phyloP scores from a whole-genome alignment of 495 filamentous ascomycete genomes.

The Talaromyces thailandensis region DNA sequence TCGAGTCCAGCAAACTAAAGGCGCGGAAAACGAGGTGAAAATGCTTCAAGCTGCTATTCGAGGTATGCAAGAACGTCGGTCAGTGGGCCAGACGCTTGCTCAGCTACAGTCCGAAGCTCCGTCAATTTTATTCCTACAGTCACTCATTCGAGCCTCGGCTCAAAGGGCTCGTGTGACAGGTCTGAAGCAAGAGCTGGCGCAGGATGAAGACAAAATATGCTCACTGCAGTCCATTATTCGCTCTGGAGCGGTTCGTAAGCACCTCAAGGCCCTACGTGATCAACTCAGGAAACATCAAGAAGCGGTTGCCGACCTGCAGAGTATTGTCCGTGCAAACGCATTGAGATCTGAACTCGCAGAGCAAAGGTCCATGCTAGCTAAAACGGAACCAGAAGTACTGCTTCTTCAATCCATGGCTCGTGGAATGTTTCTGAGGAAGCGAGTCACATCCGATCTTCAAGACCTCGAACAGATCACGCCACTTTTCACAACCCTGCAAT shows the following conservation, averaged over 20 bases:
- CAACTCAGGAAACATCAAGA: slow-evolving; percentile 21
- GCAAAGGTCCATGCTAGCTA: slow-evolving; percentile 21
- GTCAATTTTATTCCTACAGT: slow-evolving; percentile 38
- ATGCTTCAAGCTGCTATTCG: slow-evolving; percentile 66
- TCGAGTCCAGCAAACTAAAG: slow-evolving; percentile 36
- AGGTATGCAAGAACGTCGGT: slow-evolving; percentile 37
- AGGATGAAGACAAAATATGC: slow-evolving; percentile 16
- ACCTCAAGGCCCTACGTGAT: slow-evolving; percentile 16
- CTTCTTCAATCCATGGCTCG: slow-evolving; percentile 39
- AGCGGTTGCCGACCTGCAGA: slow-evolving; percentile 23
- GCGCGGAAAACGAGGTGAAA: slow-evolving; percentile 39
- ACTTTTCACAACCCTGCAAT: slow-evolving; percentile 59
- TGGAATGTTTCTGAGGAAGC: slow-evolving; percentile 34
- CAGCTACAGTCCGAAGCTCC: slow-evolving; percentile 20
- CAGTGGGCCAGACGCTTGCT: slow-evolving; percentile 23
- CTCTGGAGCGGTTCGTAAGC: slow-evolving; percentile 23
- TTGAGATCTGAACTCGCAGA: slow-evolving; percentile 26
- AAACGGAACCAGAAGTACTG: slow-evolving; percentile 25
- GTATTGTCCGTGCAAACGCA: slow-evolving; percentile 20
- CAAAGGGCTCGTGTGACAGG: slow-evolving; percentile 20
- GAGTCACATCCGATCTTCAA: slow-evolving; percentile 37
- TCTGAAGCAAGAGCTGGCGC: slow-evolving; percentile 22
- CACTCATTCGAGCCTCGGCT: slow-evolving; percentile 28
- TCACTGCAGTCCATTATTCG: slow-evolving; percentile 34
- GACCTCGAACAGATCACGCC: slow-evolving; percentile 49